Base-by-base conservation (phyloP, 1,284 basidiomycete species). In the Naganishia sp. region DNA sequence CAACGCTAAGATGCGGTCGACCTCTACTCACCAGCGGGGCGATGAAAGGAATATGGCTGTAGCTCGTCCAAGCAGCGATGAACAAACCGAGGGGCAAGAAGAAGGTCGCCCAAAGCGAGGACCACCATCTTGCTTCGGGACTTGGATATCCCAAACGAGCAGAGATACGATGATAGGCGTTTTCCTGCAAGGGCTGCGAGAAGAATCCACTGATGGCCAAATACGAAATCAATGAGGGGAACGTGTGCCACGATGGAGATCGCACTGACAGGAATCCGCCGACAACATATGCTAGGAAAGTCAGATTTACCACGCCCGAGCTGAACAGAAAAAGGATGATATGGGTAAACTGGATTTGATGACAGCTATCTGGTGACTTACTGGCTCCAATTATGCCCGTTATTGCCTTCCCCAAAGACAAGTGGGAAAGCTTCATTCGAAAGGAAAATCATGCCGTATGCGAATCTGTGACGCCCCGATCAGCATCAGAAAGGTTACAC, bases 31-130 rank as follows among this genome's bases (percentile, higher is more conserved):
- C 70, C 31, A 60, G 66, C 3, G 75, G 75, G 5, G 74, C 74
- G 16, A 76, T 70, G 63, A 68, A 75, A 10, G 69, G 69, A 23
- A 75, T 46, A 21, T 61, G 42, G 31, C 67, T 55, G 57, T 73
- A 74, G 43, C 69, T 72, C 10, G 74, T 76, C 74, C 74, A 75
- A 11, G 75, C 73, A 6, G 73, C 74, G 50, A 76, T 68, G 67
- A 75, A 73, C n/a, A 76, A 64, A 3, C 75, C 74, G 21, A 74
- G 45, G 11, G 75, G 75, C 15, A 75, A 71, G 55, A 73, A 68
- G 9, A 70, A 70, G 15, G 73, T 74, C 7, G 69, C 74, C 69
- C 72, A 72, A 1, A 72, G 60, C 15, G 72, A 64, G 18, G 64
- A 68, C 70, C 72, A 73, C 74, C 74, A 73, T 43, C 75, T 64